Percentiles rank a stretch among this genome's conserved stretches.
Evolutionary conservation across 768 basidiomycete species (phyloP).

Genomic region (Pleurotus giganteus): DNA sequence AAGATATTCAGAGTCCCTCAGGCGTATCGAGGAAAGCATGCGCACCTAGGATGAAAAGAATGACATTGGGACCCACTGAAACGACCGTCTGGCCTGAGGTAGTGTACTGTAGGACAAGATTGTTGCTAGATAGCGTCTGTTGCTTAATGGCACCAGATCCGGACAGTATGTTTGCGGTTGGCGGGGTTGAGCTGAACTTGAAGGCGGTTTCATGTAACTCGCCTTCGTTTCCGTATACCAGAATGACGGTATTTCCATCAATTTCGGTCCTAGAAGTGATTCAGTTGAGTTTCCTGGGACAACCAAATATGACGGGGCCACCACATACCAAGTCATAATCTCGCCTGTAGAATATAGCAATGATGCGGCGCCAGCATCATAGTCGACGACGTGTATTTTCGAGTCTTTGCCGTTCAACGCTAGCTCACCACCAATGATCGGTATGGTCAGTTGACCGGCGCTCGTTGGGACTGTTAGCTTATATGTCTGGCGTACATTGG

Average conservation of each 20-base stretch:
- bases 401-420: slow-evolving; percentile 50
- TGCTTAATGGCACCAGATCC: slow-evolving; percentile 34
- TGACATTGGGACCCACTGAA: slow-evolving; percentile 33
- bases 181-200: slow-evolving; percentile 27
- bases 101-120: slow-evolving; percentile 41
- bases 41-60: slow-evolving; percentile 46
- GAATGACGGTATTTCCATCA: slow-evolving; percentile 43
- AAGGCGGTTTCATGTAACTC: slow-evolving; percentile 52
- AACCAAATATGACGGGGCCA: not conserved
- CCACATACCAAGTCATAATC: slow-evolving; percentile 43
- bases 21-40: not conserved
- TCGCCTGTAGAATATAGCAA: slow-evolving; percentile 49
- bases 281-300: not conserved
- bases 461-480: slow-evolving; percentile 44
- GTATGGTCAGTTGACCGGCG: slow-evolving; percentile 38
- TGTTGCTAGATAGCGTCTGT: slow-evolving; percentile 29
- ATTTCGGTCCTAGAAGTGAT: slow-evolving; percentile 40
- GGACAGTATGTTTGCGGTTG: slow-evolving; percentile 32
- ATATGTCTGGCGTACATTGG: slow-evolving; percentile 37
- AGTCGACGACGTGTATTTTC: slow-evolving; percentile 51
- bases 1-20: not conserved
- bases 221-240: slow-evolving; percentile 45
- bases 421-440: slow-evolving; percentile 41
- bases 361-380: slow-evolving; percentile 39
- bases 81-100: slow-evolving; percentile 47